A percentile compares a stretch with the other conserved stretches of the same genome.
Conservation (phyloP, 2,329 filamentous ascomycete species). For the Emericellopsis atlantica region DNA sequence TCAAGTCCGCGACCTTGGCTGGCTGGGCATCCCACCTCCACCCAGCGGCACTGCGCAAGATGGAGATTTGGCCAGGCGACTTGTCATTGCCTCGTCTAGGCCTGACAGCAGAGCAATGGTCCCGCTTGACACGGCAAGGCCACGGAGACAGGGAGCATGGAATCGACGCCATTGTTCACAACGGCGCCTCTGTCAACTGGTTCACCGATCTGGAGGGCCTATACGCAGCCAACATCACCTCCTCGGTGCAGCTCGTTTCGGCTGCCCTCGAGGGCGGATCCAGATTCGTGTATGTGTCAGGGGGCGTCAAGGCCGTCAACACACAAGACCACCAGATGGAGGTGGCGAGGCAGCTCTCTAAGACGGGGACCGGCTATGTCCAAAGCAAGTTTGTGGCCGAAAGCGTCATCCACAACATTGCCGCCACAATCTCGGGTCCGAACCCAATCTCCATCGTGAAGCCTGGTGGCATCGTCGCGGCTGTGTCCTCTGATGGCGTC, state of each 20-base stretch:
- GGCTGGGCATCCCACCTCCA: not conserved
- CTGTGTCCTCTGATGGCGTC: slow-evolving; percentile 4
- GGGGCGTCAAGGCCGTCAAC: slow-evolving; percentile 5
- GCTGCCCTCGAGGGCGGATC: not conserved
- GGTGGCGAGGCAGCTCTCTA: slow-evolving; percentile 1
- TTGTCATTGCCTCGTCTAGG: slow-evolving; percentile 1
- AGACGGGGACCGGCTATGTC: slow-evolving; percentile 6
- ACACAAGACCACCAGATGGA: not conserved
- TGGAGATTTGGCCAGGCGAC: slow-evolving; percentile 8
- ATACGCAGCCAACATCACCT: slow-evolving; percentile 56
- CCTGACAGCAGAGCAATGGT: slow-evolving; percentile 41
- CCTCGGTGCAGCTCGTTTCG: slow-evolving; percentile 8
- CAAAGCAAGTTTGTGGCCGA: slow-evolving; percentile 12
- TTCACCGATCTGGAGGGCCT: slow-evolving; percentile 63
- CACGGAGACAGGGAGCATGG: slow-evolving; percentile 14
- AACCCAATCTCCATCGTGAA: slow-evolving; percentile 8
- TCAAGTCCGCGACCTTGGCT: slow-evolving; percentile 7
- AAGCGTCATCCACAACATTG: slow-evolving; percentile 4
- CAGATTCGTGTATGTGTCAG: slow-evolving; percentile 11
- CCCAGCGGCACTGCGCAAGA: not conserved
- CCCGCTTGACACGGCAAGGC: slow-evolving; percentile 27
- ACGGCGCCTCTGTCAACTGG: slow-evolving; percentile 74
- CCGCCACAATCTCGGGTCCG: not conserved
- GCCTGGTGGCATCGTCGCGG: slow-evolving; percentile 9
- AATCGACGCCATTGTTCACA: slow-evolving; percentile 66